Evolutionary conservation across 352 stramenopile genomes (phyloP), one percentile per base, ranked within the genome.

Genomic region (Pythium myriotylum): DNA sequence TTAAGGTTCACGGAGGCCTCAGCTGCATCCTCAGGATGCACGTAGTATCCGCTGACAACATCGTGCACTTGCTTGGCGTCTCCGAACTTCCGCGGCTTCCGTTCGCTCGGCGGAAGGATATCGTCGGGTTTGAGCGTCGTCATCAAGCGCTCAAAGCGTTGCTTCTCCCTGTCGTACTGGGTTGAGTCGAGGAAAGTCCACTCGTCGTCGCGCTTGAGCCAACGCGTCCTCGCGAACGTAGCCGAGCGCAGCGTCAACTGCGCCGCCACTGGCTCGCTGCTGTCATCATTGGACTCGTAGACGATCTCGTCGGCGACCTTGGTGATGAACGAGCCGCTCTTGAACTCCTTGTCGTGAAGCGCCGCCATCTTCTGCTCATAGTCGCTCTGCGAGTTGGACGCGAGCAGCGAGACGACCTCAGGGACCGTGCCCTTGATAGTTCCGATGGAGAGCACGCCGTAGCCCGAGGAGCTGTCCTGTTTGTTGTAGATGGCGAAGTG

Each of bases 271-370:
- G 29, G 29, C 20, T 40, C 26, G 5, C 40, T 17, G 26, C 42
- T 23, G 10, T 33, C 22, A 1, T 52, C 33, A 1, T 49, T 16
- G 5, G 19, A 19, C 1, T 46, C 42, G 22, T 27, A 22, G 32
- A 20, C 43, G 16, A 48, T 10, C 26, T 53, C 19, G 10, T 40
- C 26, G 1, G 19, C 51, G 3, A 58, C 20, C 10, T 50, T 22
- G 19, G 35, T 45, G 23, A 64, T 9, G 52, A 46, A 57, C 43
- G 8, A 6, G 51, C 51, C 57, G 22, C 48, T 29, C 32, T 43
- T 50, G 57, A 71, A 66, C 24, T 62, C 22, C 17, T 58, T 59
- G 45, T 41, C 56, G 20, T 67, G 32, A 29, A 71, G 35, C 22
- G 50, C 57, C 0, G 22, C 17, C 64, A 71, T 71, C 19, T 43